A percentile compares a stretch with the other conserved stretches of the same genome.
These are phyloP conservation scores for Mediolabrus comicus DNA, from an alignment of 108 stramenopile genomes.

Conservation along the genomic window DNA sequence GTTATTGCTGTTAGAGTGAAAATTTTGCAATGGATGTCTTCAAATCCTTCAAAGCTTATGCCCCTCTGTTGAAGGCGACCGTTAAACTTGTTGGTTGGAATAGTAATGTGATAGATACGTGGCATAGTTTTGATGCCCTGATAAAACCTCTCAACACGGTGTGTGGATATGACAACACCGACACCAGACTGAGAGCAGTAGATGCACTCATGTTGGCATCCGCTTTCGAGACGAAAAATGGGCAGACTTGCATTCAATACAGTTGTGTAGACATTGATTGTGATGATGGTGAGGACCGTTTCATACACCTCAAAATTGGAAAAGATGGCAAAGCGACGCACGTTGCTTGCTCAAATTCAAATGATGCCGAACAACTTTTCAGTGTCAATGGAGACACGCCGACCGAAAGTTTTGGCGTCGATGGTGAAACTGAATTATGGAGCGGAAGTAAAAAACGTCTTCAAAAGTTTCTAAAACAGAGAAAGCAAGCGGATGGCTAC, in stretches of 20 bases:
- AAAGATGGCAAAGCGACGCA: not conserved
- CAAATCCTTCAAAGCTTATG: no score
- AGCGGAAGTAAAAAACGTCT: not conserved
- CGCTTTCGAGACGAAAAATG: not conserved
- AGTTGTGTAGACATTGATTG: not conserved
- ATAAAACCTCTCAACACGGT: not conserved
- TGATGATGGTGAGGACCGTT: not conserved
- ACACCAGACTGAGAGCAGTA: not conserved
- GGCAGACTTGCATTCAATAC: not conserved
- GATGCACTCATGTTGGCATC: not conserved
- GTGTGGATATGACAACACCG: not conserved
- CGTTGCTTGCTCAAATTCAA: not conserved
- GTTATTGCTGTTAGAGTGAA: no score
- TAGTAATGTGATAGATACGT: not conserved
- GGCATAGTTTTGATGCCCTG: not conserved
- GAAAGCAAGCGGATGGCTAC: not conserved
- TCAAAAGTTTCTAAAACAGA: not conserved
- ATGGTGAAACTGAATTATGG: not conserved
- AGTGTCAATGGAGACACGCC: no score
- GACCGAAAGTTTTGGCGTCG: no score
- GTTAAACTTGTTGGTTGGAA: no score
- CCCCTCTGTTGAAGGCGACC: no score
- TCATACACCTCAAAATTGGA: not conserved
- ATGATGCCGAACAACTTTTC: not conserved
- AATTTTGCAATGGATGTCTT: no score